Conservation (phyloP, 352 stramenopile species). For the Globisporangium uncinulatum region DNA sequence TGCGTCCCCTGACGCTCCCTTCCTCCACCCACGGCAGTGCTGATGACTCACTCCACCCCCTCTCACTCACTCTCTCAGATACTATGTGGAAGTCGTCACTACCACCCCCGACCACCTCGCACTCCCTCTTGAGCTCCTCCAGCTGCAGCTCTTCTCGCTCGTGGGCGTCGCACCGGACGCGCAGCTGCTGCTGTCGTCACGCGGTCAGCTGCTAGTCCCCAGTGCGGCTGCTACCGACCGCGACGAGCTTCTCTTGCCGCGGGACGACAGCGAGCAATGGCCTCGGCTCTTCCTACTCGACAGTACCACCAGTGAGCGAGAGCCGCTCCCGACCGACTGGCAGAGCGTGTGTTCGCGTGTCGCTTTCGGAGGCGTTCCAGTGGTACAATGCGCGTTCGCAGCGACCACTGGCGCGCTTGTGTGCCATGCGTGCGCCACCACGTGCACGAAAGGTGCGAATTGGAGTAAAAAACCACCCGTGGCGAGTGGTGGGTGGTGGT, state of each 20-base stretch:
- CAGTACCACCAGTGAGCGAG: slow-evolving; percentile 1
- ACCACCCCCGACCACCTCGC: slow-evolving; percentile 12
- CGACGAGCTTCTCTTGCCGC: background rate
- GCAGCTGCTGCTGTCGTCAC: slow-evolving; percentile 46
- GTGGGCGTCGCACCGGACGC: slow-evolving; percentile 46
- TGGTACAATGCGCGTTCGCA: slow-evolving; percentile 52
- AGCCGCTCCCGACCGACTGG: slow-evolving; percentile 38
- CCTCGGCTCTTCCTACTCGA: slow-evolving; percentile 41
- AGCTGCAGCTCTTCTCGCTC: slow-evolving; percentile 70
- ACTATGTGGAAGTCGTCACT: slow-evolving; percentile 24
- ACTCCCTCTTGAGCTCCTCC: slow-evolving; percentile 51
- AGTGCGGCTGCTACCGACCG: background rate
- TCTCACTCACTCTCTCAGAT: slow-evolving; percentile 14
- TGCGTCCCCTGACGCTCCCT: slow-evolving; percentile 18
- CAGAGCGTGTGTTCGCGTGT: slow-evolving; percentile 53
- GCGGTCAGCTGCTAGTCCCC: slow-evolving; percentile 30
- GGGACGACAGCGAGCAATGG: slow-evolving; percentile 11
- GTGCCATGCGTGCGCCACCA: slow-evolving; percentile 56
- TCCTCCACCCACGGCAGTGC: background rate
- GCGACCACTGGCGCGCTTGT: slow-evolving; percentile 31
- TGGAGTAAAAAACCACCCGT: background rate
- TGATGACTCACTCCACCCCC: background rate
- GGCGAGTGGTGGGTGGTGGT: background rate
- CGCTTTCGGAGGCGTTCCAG: slow-evolving; percentile 37
- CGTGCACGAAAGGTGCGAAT: slow-evolving; percentile 51